Base-by-base conservation (phyloP, 208 protist species). In the Leishmania major region DNA sequence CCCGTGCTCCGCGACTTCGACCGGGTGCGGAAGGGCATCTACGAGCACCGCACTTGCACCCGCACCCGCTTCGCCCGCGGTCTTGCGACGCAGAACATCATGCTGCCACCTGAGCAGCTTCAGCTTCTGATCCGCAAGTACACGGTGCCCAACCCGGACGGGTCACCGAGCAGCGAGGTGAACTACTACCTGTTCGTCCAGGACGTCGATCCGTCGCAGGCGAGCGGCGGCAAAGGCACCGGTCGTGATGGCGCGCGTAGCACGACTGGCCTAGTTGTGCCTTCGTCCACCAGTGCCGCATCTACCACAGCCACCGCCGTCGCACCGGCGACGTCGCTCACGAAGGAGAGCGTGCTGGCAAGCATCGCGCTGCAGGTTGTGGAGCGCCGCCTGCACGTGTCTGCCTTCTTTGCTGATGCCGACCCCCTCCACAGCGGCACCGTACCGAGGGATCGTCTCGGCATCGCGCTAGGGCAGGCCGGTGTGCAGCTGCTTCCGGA, bases 1-100 rank as follows among this genome's bases (percentile, higher is more conserved):
- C 96, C 94, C 17, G 90, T 94, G 4, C 89, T 98, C 31, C 93
- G 95, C 25, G 96, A 98, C 83, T 97, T 97, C 79, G 96, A 98
- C 78, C 91, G 93, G 22, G 93, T 91, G 71, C 81, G 86, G 25
- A 97, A 96, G 71, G 87, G 86, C 31, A 93, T 97, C 74, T 94
- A 97, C 78, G 90, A 95, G 80, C 96, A 97, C 51, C 91, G 93
- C 78, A 95, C 90, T 64, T 96, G 92, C 82, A 97, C 94, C 17
- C 74, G 77, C 77, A 91, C 94, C 47, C 91, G 96, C 77, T 98
- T 98, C 75, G 90, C 89, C 0, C 92, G 95, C 60, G 90, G 86
- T 47, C 85, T 98, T 1, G 91, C 92, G 37, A 96, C 93, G 31
- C 89, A 97, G 78, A 96, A 96, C 74, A 89, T 98, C n/a, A 91